Evolutionary conservation across 441 rosid genomes (phyloP).

Genomic region (Erodium trifolium): DNA sequence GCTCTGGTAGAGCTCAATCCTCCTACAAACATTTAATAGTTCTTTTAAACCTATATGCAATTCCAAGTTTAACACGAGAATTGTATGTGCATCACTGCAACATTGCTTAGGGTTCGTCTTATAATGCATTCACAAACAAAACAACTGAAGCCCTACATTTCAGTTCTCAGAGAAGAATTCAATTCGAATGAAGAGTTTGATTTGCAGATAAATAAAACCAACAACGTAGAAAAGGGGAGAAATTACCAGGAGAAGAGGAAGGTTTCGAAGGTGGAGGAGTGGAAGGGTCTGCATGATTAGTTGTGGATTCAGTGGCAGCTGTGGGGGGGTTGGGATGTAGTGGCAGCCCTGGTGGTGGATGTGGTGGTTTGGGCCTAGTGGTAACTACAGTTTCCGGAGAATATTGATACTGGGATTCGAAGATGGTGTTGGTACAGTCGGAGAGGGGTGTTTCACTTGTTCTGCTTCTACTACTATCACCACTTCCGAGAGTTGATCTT

Average conservation of each 20-base stretch:
- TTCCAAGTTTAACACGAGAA: background rate
- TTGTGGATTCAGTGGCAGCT: background rate
- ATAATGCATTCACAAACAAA: background rate
- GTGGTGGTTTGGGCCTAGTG: background rate
- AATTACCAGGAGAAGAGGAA: background rate
- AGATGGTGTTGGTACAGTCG: background rate
- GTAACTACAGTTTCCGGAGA: background rate
- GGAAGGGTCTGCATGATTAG: background rate
- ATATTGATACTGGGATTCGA: background rate
- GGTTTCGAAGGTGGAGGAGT: background rate
- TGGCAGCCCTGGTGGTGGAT: background rate
- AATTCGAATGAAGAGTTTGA: no score
- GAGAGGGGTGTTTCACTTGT: background rate
- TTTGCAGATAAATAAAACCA: background rate
- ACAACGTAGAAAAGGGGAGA: background rate
- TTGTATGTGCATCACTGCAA: background rate
- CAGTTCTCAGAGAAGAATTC: background rate
- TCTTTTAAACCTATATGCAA: background rate
- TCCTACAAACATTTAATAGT: background rate
- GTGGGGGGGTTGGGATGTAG: background rate
- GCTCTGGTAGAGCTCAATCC: background rate
- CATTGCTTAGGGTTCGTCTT: background rate
- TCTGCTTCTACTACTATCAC: background rate
- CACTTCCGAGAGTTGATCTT: background rate
- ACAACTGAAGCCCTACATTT: background rate